Conservation (phyloP, 2,329 filamentous ascomycete genomes). For the Calonectria pseudoturangicola region DNA sequence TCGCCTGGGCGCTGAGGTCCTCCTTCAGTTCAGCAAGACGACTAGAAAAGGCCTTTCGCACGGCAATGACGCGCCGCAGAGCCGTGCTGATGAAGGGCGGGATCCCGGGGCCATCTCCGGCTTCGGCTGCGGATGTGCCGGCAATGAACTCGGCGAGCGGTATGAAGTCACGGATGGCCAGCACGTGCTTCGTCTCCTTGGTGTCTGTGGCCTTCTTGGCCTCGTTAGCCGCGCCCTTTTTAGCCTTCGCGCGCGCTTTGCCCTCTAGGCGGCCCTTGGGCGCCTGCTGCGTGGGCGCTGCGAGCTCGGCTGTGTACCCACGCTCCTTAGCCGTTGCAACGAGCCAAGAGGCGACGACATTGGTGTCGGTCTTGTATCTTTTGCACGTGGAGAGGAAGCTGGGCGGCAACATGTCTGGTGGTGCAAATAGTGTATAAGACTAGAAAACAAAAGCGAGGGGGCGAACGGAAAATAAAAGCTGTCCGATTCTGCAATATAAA, state of each 20-base stretch:
- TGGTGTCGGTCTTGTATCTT: constrained; percentile 23
- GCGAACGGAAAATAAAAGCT: too few species aligned
- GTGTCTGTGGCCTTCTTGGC: too few species aligned
- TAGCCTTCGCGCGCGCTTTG: constrained; percentile 47
- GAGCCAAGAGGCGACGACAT: constrained; percentile 19
- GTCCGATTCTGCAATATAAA: too few species aligned
- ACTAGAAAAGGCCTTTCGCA: constrained; percentile 17
- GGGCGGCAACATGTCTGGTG: not conserved
- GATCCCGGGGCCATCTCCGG: not conserved
- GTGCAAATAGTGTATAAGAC: too few species aligned
- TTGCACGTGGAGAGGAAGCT: constrained; percentile 18
- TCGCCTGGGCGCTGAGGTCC: not conserved
- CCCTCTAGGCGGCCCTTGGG: constrained; percentile 47
- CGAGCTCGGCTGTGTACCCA: constrained; percentile 10
- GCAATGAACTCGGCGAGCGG: constrained; percentile 26
- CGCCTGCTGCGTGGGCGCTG: not conserved
- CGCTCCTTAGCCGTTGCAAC: constrained; percentile 11
- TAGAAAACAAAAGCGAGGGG: too few species aligned
- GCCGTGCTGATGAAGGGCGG: not conserved
- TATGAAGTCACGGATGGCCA: constrained; percentile 25
- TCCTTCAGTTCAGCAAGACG: not conserved
- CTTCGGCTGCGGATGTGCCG: not conserved
- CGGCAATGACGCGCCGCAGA: not conserved
- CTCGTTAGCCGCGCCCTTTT: too few species aligned
- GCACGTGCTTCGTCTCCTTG: constrained; percentile 7